These are phyloP conservation scores for Rosa lucieae DNA, from an alignment of 306 rosid genomes.

Conservation along the genomic window DNA sequence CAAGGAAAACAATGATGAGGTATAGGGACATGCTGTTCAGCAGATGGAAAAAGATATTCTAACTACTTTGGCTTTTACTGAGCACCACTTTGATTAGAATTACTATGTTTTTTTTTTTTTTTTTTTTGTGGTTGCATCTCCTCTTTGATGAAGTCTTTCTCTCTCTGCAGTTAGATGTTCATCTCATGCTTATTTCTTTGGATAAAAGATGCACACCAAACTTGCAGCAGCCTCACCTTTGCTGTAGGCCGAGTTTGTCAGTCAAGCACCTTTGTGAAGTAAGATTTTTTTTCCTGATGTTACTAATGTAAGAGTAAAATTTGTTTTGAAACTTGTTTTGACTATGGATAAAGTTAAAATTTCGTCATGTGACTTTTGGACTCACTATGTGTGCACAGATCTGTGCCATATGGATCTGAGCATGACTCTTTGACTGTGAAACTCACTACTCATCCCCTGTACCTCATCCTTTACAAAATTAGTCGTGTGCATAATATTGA, in stretches of 20 bases:
- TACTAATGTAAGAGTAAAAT: not conserved
- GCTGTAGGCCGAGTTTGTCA: slow-evolving; percentile 78
- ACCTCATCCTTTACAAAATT: not conserved
- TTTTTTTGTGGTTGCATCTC: not conserved
- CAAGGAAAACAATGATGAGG: slow-evolving; percentile 70
- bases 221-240: slow-evolving; percentile 78
- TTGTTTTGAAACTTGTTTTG: slow-evolving; percentile 1
- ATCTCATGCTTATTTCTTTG: slow-evolving; percentile 73
- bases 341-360: not conserved
- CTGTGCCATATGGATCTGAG: not conserved
- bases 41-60: not conserved
- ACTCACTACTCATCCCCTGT: not conserved
- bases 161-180: slow-evolving; percentile 68
- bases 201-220: slow-evolving; percentile 56
- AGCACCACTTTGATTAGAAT: slow-evolving; percentile 6
- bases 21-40: slow-evolving; percentile 30
- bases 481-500: not conserved
- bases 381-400: too few relatives aligned
- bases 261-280: slow-evolving; percentile 74
- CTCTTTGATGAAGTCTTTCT: slow-evolving; percentile 17
- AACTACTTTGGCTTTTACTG: slow-evolving; percentile 13
- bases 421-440: not conserved
- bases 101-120: not conserved
- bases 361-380: not conserved
- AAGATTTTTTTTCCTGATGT: slow-evolving; percentile 35